Evolutionary conservation across 495 filamentous ascomycete genomes (phyloP), one percentile per base, ranked within the genome.

Genomic region (Penicillium alfredii): DNA sequence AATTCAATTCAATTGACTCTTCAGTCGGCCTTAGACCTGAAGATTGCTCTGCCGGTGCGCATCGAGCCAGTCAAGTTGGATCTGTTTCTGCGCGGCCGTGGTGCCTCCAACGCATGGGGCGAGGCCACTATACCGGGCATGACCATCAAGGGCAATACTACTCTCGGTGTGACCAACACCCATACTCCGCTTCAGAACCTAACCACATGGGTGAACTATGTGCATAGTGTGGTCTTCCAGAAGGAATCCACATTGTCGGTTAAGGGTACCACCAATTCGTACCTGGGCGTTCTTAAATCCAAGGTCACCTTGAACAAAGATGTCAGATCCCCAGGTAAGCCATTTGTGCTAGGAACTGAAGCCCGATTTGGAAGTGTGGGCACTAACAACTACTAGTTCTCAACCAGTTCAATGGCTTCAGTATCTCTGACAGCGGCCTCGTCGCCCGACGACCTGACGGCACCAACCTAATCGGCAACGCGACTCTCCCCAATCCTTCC

Each of bases 401-500:
- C 13, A 64, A 71, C 32, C 40, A 64, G 25, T 45, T 72, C 0
- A 45, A 40, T 0, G 70, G 70, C 6, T 72, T 72, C 33, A 55
- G 53, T 14, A 69, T 72, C 39, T 34, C 60, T 7, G 53, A 58
- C 8, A 53, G 65, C n/a, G 47, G 53, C 14, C 50, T 72, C n/a
- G 22, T 64, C 6, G 38, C 67, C 68, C 2, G 51, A 63, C 0
- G 42, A 49, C 18, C 47, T 0, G 57, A 71, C 23, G 69, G 71
- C 16, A 56, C 34, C 35, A 58, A 61, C 18, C 39, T 61, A 2
- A 17, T 35, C 2, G 57, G 49, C 11, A 41, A 39, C 8, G 51
- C 66, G 3, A 66, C 51, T 25, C 42, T 74, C 6, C 71, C 69
- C 3, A 72, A 74, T 38, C 58, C 60, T 24, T 69, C 63, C 13